Evolutionary conservation across 352 stramenopile species (phyloP).

Genomic region (Globisporangium orthogonon): DNA sequence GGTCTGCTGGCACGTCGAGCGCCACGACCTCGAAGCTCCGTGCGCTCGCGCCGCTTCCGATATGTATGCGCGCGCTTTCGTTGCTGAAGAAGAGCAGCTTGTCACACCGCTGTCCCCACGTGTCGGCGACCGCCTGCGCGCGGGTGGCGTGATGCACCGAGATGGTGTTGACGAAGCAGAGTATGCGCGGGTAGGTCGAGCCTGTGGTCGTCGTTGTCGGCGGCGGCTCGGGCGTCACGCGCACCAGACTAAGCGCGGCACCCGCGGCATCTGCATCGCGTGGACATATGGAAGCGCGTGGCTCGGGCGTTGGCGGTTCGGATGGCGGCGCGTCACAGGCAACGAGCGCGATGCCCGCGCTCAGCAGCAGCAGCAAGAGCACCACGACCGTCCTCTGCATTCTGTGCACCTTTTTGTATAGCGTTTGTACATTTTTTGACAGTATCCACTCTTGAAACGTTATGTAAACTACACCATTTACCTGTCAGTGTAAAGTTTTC

Average conservation of each 20-base stretch:
- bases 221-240: conserved; percentile 25
- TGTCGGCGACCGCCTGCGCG: conserved; percentile 64
- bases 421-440: too few species aligned
- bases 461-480: too few species aligned
- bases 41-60: conserved; percentile 19
- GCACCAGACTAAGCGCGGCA: conserved; percentile 32
- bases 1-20: conserved; percentile 62
- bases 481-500: too few species aligned
- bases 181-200: conserved; percentile 45
- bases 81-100: conserved; percentile 85
- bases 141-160: conserved; percentile 54
- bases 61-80: conserved; percentile 36
- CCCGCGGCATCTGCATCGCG: conserved; percentile 38
- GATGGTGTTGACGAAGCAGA: conserved; percentile 84
- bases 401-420: too few species aligned
- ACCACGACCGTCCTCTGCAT: too few species aligned
- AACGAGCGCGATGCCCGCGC: too few species aligned
- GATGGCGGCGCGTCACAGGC: too few species aligned
- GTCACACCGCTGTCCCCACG: conserved; percentile 76
- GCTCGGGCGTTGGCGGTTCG: neutral
- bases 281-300: conserved; percentile 48
- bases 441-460: too few species aligned
- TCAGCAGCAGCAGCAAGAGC: too few species aligned
- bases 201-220: neutral
- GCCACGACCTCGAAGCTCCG: conserved; percentile 67